Evolutionary conservation across 2,329 filamentous ascomycete genomes (phyloP).

Genomic region (Lachnellula subtilissima): DNA sequence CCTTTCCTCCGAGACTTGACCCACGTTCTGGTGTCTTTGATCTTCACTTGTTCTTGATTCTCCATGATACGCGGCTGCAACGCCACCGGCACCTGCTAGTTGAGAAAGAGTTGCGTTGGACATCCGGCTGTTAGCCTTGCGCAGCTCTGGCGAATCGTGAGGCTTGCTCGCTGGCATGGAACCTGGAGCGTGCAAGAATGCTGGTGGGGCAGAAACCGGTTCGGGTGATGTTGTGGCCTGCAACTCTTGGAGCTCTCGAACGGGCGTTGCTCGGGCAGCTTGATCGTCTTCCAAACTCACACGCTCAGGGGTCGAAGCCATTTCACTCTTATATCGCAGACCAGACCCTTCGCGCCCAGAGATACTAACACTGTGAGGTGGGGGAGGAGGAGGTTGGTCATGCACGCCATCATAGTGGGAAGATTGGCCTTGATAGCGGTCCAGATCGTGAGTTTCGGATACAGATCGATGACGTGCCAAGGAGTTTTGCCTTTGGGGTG

Average conservation of each 20-base stretch:
- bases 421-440: slow-evolving; percentile 19
- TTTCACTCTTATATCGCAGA: slow-evolving; percentile 40
- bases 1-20: slow-evolving; percentile 28
- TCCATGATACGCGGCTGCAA: slow-evolving; percentile 33
- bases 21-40: slow-evolving; percentile 19
- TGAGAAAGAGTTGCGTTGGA: slow-evolving; percentile 78
- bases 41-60: slow-evolving; percentile 18
- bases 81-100: slow-evolving; percentile 64
- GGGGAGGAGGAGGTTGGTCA: slow-evolving; percentile 22
- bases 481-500: slow-evolving; percentile 8
- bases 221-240: slow-evolving; percentile 57
- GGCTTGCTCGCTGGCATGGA: slow-evolving; percentile 65
- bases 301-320: slow-evolving; percentile 46
- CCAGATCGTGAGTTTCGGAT: slow-evolving; percentile 29
- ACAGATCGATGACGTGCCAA: slow-evolving; percentile 26
- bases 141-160: slow-evolving; percentile 70
- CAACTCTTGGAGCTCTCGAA: slow-evolving; percentile 50
- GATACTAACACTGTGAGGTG: slow-evolving; percentile 22
- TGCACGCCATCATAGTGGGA: slow-evolving; percentile 24
- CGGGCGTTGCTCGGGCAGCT: slow-evolving; percentile 35
- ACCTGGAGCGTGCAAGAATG: slow-evolving; percentile 71
- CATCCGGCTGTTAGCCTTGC: slow-evolving; percentile 76
- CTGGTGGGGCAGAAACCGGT: slow-evolving; percentile 72
- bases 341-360: slow-evolving; percentile 26
- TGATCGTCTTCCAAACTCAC: slow-evolving; percentile 55